A percentile compares a stretch with the other conserved stretches of the same genome.
phyloP scores from a whole-genome alignment of 2,329 filamentous ascomycete species.

The Acrodontium crateriforme region DNA sequence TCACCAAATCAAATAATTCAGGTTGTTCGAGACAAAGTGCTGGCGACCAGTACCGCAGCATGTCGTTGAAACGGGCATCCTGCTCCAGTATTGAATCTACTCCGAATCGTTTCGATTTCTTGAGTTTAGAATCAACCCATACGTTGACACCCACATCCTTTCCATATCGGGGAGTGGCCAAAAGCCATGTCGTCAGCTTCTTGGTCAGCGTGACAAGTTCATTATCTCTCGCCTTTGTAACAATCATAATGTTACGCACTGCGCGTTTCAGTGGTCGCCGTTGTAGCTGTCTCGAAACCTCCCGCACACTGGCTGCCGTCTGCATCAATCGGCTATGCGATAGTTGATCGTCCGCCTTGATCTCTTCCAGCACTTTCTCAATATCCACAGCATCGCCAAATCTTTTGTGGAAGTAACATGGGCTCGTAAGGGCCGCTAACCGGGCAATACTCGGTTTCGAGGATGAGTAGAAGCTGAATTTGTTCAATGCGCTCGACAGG shows the following conservation, averaged over 20 bases:
- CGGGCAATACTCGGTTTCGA: constrained; percentile 20
- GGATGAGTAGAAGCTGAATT: constrained; percentile 15
- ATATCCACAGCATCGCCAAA: constrained; percentile 96
- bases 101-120: constrained; percentile 77
- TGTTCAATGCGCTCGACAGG: constrained; percentile 12
- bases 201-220: constrained; percentile 77
- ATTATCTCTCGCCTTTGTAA: constrained; percentile 95
- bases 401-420: constrained; percentile 94
- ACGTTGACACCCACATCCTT: constrained; percentile 86
- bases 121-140: constrained; percentile 93
- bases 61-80: constrained; percentile 62
- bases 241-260: constrained; percentile 91
- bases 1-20: constrained; percentile 88
- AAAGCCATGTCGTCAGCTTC: constrained; percentile 76
- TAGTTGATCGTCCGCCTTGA: constrained; percentile 73
- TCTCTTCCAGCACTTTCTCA: constrained; percentile 87
- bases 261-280: constrained; percentile 82
- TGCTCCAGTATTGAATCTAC: constrained; percentile 56
- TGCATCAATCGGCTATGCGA: constrained; percentile 90
- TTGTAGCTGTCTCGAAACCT: constrained; percentile 91
- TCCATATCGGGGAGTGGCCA: constrained; percentile 79
- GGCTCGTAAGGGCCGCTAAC: constrained; percentile 65
- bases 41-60: constrained; percentile 92
- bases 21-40: constrained; percentile 89
- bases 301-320: constrained; percentile 85